Conservation (phyloP, 331 rosid species). For the Malus hybrid region DNA sequence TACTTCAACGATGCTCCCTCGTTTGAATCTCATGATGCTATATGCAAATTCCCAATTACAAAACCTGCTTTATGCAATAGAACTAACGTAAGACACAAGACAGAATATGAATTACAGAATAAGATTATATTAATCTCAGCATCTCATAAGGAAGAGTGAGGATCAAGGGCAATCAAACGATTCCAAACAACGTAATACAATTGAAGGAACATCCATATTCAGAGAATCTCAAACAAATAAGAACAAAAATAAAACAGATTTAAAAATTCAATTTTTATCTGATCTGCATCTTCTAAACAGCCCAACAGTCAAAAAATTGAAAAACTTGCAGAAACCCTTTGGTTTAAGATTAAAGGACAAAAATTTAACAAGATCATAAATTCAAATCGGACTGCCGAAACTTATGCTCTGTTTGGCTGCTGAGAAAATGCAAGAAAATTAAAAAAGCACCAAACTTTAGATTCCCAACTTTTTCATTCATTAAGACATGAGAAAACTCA, state of each 20-base stretch:
- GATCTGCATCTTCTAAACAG: slow-evolving; percentile 3
- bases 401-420: slow-evolving; percentile 12
- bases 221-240: background rate
- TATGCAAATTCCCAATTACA: slow-evolving; percentile 12
- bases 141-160: slow-evolving; percentile 4
- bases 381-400: slow-evolving; percentile 8
- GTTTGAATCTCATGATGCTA: slow-evolving; percentile 64
- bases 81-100: slow-evolving; percentile 17
- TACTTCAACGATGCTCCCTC: slow-evolving; percentile 76
- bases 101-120: slow-evolving; percentile 1
- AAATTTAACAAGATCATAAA: slow-evolving; percentile 5
- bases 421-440: background rate
- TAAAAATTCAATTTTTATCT: slow-evolving; percentile 4
- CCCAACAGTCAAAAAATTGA: slow-evolving; percentile 17
- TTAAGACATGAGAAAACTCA: slow-evolving; percentile 6
- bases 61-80: slow-evolving; percentile 17
- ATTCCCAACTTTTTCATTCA: slow-evolving; percentile 1
- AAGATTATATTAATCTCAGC: background rate
- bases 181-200: background rate
- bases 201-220: background rate
- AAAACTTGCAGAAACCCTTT: slow-evolving; percentile 6
- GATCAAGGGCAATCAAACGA: background rate
- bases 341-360: slow-evolving; percentile 1
- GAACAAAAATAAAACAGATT: background rate
- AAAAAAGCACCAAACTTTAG: slow-evolving; percentile 3